phyloP scores from a whole-genome alignment of 352 stramenopile genomes.

The Pythium periplocum region DNA sequence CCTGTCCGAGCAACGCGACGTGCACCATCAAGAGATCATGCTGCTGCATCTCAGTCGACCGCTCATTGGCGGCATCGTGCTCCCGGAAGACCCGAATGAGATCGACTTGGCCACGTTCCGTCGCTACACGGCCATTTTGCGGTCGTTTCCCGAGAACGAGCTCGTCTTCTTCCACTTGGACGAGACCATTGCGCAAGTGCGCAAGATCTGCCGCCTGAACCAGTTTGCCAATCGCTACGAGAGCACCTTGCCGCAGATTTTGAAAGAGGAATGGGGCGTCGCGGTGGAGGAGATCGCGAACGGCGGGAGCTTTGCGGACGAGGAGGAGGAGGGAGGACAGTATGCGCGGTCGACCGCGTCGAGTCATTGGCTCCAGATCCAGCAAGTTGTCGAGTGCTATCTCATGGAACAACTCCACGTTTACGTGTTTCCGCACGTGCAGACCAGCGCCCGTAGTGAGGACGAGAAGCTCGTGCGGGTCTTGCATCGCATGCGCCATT shows the following conservation, averaged over 20 bases:
- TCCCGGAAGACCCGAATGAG: conserved; percentile 71
- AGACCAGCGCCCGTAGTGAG: conserved; percentile 38
- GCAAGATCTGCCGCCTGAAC: conserved; percentile 44
- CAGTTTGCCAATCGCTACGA: conserved; percentile 43
- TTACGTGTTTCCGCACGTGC: conserved; percentile 41
- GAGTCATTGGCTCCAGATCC: conserved; percentile 56
- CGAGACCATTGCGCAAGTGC: conserved; percentile 52
- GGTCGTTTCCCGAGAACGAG: conserved; percentile 70
- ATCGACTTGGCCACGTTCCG: conserved; percentile 69
- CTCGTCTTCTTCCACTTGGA: conserved; percentile 67
- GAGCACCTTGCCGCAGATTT: conserved; percentile 31
- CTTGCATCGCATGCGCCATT: conserved; percentile 50
- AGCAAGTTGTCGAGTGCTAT: conserved; percentile 80
- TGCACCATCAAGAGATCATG: conserved; percentile 47
- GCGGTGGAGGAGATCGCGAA: conserved; percentile 49
- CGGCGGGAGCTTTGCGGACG: conserved; percentile 42
- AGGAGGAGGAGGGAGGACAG: conserved; percentile 11
- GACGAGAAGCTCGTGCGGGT: conserved; percentile 39
- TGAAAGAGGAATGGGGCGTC: conserved; percentile 52
- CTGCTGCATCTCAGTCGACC: conserved; percentile 71
- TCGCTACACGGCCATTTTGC: conserved; percentile 70
- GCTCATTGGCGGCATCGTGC: conserved; percentile 47
- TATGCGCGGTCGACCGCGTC: neutral
- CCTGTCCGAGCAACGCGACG: conserved; percentile 53
- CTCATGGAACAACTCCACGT: conserved; percentile 68